Base-by-base conservation (phyloP, 306 rosid genomes). In the Dryas octopetala region DNA sequence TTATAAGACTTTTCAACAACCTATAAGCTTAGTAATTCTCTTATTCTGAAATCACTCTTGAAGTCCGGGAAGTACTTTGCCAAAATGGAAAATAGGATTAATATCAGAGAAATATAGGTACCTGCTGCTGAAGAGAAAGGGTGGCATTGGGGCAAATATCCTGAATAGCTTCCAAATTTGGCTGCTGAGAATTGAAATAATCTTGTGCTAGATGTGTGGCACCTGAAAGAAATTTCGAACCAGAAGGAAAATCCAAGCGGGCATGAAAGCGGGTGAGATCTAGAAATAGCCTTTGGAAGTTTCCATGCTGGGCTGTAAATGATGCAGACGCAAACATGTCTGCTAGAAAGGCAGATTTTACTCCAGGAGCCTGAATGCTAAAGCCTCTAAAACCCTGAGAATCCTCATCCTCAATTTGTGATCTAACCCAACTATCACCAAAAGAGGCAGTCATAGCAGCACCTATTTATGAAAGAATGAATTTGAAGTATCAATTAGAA, bases 111-210 rank as follows among this genome's bases (percentile, higher is more conserved):
- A 70, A 28, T 54, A 82, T 57, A 10, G 74, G 60, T 79, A 95
- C 97, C 97, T 95, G 99, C 88, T 95, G 99, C 89, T 95, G 98
- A 80, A 91, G 63, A 47, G 97, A 95, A 62, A 95, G 61, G 73
- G 83, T 85, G 54, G 89, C 84, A 62, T 85, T 68, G 55, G 98
- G 98, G 79, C 83, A 88, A 68, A 88, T 68, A 0, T 94, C 88
- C 75, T 86, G 93, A 66, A 90, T 23, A 61, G 87, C 88, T 26
- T 89, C 91, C 75, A 81, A 78, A 77, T 75, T 85, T 70, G 89
- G 92, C 76, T 75, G 85, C 60, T 80, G 86, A 74, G 92, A 85
- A 81, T 95, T 85, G 68, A 91, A 71, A 77, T 81, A 86, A 81
- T 89, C 92, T 83, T 85, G 92, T 32, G 88, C 86, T 48, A 90